A percentile compares a stretch with the other conserved stretches of the same genome.
Evolutionary conservation across 73 alveolate genomes (phyloP).

Genomic region (Paramecium sonneborni): DNA sequence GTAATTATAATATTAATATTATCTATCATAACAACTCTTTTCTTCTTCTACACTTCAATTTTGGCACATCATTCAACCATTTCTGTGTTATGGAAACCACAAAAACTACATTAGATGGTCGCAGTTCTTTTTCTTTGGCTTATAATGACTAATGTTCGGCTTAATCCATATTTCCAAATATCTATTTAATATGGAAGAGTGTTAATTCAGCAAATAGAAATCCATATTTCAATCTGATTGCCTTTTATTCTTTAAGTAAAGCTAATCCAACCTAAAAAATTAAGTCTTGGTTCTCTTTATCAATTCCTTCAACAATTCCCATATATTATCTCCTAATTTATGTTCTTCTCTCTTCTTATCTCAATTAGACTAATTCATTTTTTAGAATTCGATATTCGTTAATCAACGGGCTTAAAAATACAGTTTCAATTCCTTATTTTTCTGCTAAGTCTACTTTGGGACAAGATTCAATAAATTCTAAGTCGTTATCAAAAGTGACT

Average conservation of each 20-base stretch:
- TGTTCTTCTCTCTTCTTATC: slow-evolving; percentile 14
- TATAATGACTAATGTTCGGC: neutral
- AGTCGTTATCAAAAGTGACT: slow-evolving; percentile 27
- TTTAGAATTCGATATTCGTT: neutral
- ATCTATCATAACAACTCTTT: slow-evolving; percentile 31
- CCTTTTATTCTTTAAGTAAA: neutral
- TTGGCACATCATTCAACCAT: slow-evolving; percentile 36
- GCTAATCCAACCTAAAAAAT: neutral
- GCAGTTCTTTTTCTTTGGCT: neutral
- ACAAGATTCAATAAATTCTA: slow-evolving; percentile 24
- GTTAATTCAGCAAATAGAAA: neutral
- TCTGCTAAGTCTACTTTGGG: slow-evolving; percentile 10
- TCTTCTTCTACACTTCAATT: slow-evolving; percentile 23
- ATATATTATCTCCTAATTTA: slow-evolving; percentile 9
- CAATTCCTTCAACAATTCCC: slow-evolving; percentile 35
- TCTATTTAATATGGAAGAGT: neutral
- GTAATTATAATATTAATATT: neutral
- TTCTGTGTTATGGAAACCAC: neutral
- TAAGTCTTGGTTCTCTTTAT: neutral
- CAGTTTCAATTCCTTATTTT: neutral
- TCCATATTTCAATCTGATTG: slow-evolving; percentile 22
- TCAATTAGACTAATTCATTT: neutral
- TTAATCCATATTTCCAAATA: neutral
- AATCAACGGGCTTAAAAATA: neutral
- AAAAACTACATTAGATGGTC: neutral